A percentile compares a stretch with the other conserved stretches of the same genome.
These are phyloP conservation scores for Biscutella laevigata DNA, from an alignment of 441 rosid genomes.

Conservation along the genomic window DNA sequence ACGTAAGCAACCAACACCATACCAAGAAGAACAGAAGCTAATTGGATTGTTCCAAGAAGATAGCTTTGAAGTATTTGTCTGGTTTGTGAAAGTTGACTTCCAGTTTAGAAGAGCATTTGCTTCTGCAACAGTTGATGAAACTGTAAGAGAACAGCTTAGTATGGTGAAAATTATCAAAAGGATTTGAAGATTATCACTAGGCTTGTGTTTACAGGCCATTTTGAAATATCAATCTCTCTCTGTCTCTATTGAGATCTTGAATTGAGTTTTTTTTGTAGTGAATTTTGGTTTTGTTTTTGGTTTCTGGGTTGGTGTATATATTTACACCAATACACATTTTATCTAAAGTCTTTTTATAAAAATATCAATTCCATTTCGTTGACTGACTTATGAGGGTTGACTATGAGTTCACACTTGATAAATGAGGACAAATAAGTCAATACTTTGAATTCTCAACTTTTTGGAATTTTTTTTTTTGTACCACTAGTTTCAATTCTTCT, in stretches of 20 bases:
- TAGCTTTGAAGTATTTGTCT: slow-evolving; percentile 25
- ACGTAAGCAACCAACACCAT: slow-evolving; percentile 22
- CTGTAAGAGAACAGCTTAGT: slow-evolving; percentile 13
- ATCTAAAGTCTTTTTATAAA: neutral
- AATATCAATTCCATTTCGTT: neutral
- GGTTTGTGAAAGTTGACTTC: slow-evolving; percentile 36
- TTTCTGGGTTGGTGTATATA: slow-evolving; percentile 7
- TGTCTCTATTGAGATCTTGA: neutral
- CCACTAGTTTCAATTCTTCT: too few relatives aligned
- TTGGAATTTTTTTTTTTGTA: too few relatives aligned
- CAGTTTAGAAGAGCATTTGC: slow-evolving; percentile 37
- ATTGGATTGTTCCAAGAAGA: slow-evolving; percentile 35
- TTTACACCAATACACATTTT: neutral
- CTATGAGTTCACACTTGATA: neutral
- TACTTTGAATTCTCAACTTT: neutral
- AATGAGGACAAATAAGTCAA: neutral
- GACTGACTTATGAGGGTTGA: neutral
- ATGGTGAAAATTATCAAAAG: slow-evolving; percentile 15
- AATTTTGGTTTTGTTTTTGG: neutral
- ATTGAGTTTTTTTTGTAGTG: neutral
- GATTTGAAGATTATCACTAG: slow-evolving; percentile 9
- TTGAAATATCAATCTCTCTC: neutral
- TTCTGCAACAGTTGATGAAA: slow-evolving; percentile 26
- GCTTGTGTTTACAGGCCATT: slow-evolving; percentile 1
- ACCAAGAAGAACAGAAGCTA: slow-evolving; percentile 29